Conservation (phyloP, 1,284 basidiomycete species). For the Rhodotorula sp. region DNA sequence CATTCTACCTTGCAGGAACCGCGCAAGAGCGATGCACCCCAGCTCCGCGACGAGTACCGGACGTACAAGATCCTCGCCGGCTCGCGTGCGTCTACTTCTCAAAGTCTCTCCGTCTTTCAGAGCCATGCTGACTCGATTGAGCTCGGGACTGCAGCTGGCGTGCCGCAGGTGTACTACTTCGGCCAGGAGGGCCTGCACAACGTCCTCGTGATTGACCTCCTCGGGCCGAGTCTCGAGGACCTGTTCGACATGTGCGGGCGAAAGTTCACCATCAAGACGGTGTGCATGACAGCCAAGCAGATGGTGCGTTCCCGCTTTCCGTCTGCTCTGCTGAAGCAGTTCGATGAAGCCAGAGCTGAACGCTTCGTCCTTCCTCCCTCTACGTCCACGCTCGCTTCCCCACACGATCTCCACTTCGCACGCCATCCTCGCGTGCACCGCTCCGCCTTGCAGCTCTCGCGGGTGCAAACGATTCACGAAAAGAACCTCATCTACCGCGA, state of each 20-base stretch:
- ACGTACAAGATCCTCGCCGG: constrained; percentile 93
- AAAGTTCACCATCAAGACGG: constrained; percentile 92
- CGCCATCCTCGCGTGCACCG: too few species aligned
- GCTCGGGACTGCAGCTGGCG: constrained; percentile 14
- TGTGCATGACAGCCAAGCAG: constrained; percentile 94
- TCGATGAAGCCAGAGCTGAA: too few species aligned
- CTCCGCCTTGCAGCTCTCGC: constrained; percentile 62
- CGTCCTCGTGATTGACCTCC: constrained; percentile 91
- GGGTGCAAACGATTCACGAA: constrained; percentile 93
- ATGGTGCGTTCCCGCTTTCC: constrained; percentile 66
- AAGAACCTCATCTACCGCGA: constrained; percentile 97
- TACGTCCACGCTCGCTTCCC: too few species aligned
- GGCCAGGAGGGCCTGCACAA: constrained; percentile 97
- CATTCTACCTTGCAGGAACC: constrained; percentile 66
- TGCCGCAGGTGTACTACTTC: constrained; percentile 87
- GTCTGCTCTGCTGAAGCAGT: too few species aligned
- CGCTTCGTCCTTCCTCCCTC: background rate
- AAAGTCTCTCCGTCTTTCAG: constrained; percentile 10
- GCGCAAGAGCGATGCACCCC: constrained; percentile 92
- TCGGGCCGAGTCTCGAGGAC: constrained; percentile 90
- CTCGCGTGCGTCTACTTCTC: constrained; percentile 67
- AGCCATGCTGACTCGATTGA: background rate
- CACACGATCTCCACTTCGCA: constrained; percentile 9
- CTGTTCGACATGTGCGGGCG: constrained; percentile 94
- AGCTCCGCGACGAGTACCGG: constrained; percentile 93